phyloP scores from a whole-genome alignment of 2,329 filamentous ascomycete species.

The Apiospora sp. region DNA sequence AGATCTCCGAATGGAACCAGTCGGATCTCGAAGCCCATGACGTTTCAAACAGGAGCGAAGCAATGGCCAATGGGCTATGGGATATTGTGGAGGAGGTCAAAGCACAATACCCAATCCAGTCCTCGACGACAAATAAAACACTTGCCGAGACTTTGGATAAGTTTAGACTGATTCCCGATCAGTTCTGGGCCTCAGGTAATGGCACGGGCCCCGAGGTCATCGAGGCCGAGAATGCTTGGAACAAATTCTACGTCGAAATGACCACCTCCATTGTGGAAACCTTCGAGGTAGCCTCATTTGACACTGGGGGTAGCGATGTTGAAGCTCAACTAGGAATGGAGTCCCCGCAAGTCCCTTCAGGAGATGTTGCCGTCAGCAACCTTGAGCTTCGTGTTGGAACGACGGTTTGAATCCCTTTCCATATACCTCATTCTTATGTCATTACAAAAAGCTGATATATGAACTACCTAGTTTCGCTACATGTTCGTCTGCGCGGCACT shows the following conservation, averaged over 20 bases:
- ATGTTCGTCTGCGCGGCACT: conserved; percentile 31
- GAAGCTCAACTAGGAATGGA: conserved; percentile 28
- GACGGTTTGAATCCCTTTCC: conserved; percentile 3
- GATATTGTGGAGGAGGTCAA: not conserved
- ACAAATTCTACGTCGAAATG: not conserved
- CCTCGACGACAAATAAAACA: not conserved
- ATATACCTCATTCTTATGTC: not conserved
- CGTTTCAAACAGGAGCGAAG: conserved; percentile 5
- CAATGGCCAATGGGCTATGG: not conserved
- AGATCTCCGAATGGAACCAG: not conserved
- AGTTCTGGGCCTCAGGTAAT: not conserved
- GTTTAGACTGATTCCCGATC: not conserved
- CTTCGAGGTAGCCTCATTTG: conserved; percentile 8
- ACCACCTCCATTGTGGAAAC: too few relatives aligned
- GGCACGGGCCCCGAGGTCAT: too few relatives aligned
- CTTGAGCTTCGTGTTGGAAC: conserved; percentile 18
- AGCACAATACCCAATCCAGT: not conserved
- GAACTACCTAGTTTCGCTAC: conserved; percentile 19
- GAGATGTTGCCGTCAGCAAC: too few relatives aligned
- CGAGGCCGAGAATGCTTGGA: too few relatives aligned
- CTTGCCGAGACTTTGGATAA: not conserved
- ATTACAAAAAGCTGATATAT: not conserved
- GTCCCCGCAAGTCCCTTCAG: too few relatives aligned
- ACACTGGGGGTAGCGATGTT: conserved; percentile 28
- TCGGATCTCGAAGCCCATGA: conserved; percentile 12